These are phyloP conservation scores for Lagerstroemia speciosa DNA, from an alignment of 345 rosid genomes.

Conservation along the genomic window DNA sequence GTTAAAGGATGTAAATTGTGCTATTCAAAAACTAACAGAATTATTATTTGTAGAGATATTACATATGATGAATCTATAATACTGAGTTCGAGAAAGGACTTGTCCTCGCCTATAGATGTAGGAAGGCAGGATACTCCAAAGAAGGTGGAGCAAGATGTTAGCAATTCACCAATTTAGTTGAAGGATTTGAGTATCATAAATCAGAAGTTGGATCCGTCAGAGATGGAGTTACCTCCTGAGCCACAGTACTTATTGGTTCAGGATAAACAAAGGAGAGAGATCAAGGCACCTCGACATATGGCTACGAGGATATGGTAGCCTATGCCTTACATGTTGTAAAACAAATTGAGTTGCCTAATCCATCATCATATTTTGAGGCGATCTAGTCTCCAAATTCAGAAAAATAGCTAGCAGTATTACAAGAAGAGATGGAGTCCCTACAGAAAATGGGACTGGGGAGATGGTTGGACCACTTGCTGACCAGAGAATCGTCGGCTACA, in stretches of 20 bases:
- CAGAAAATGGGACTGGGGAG: too few relatives aligned
- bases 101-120: not conserved
- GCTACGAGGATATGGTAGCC: not conserved
- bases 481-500: too few relatives aligned
- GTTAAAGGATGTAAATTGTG: not conserved
- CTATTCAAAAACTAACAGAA: not conserved
- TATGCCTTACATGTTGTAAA: not conserved
- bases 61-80: not conserved
- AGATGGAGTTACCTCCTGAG: not conserved
- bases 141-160: conserved; percentile 1
- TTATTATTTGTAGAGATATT: conserved; percentile 1
- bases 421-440: too few relatives aligned
- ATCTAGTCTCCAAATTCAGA: not conserved
- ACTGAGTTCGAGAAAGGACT: not conserved
- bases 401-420: not conserved
- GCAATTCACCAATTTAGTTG: not conserved
- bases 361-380: not conserved
- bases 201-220: not conserved
- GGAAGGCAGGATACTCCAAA: not conserved
- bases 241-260: not conserved
- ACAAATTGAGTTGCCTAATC: not conserved
- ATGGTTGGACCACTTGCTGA: too few relatives aligned
- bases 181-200: not conserved
- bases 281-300: not conserved
- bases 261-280: not conserved